These are phyloP conservation scores for Hemileccinum rubropunctum DNA, from an alignment of 768 basidiomycete genomes.

Conservation along the genomic window DNA sequence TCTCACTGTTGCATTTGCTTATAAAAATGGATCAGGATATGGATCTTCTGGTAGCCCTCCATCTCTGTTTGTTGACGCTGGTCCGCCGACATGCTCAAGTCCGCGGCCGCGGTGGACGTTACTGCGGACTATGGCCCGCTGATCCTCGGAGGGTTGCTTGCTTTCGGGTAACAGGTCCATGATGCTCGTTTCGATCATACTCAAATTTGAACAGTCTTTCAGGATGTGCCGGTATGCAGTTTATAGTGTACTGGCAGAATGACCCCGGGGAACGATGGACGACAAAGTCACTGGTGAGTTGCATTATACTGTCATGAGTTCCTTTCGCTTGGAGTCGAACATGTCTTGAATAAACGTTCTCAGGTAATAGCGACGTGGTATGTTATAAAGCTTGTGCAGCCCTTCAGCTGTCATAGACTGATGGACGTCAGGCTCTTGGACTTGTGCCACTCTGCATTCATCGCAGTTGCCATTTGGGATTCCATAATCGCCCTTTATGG, in stretches of 20 bases:
- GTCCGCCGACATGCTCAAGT: background rate
- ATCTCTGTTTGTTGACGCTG: background rate
- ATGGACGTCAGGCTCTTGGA: constrained; percentile 3
- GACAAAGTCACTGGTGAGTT: constrained; percentile 19
- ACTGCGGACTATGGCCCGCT: constrained; percentile 17
- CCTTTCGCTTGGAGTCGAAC: background rate
- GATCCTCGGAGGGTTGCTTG: constrained; percentile 21
- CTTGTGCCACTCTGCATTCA: constrained; percentile 22
- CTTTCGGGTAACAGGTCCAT: constrained; percentile 15
- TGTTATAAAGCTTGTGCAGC: background rate
- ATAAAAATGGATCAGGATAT: background rate
- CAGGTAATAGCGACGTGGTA: constrained; percentile 25
- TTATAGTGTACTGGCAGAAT: constrained; percentile 21
- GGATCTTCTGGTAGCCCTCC: background rate
- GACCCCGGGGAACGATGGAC: constrained; percentile 15
- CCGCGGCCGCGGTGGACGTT: background rate
- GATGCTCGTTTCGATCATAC: background rate
- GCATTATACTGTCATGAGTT: background rate
- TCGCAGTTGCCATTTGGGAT: constrained; percentile 23
- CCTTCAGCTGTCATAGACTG: background rate
- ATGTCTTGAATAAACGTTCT: too few species aligned
- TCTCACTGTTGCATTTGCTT: constrained; percentile 1
- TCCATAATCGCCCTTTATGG: constrained; percentile 23
- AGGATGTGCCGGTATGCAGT: constrained; percentile 27
- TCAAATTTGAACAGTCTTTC: constrained; percentile 18